Conservation (phyloP, 495 filamentous ascomycete species). For the Pseudomonodictys pantanalensis region DNA sequence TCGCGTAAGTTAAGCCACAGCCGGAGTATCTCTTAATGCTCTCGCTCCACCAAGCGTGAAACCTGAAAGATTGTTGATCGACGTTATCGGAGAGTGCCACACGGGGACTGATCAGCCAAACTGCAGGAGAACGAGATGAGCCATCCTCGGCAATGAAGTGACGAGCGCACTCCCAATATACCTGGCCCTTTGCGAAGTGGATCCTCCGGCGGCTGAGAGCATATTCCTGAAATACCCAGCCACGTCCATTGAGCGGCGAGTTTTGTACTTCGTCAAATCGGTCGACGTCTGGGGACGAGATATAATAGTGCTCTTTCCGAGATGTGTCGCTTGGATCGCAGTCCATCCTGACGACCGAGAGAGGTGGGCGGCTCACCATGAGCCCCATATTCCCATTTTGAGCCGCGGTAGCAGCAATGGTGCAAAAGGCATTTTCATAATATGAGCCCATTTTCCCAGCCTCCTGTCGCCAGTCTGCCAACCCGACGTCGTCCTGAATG, state of each 20-base stretch:
- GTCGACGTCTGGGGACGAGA: not conserved
- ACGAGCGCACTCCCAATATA: constrained; percentile 14
- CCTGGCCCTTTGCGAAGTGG: not conserved
- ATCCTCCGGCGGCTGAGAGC: not conserved
- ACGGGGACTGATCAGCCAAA: not conserved
- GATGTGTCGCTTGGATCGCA: not conserved
- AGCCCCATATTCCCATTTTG: not conserved
- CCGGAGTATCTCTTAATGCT: not conserved
- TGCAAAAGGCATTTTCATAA: not conserved
- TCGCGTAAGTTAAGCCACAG: not conserved
- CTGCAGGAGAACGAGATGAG: not conserved
- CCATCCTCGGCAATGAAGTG: not conserved
- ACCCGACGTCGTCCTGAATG: constrained; percentile 10
- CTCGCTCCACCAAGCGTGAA: not conserved
- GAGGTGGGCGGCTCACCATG: not conserved
- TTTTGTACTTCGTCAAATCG: not conserved
- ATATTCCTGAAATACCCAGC: constrained; percentile 11
- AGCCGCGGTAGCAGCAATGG: not conserved
- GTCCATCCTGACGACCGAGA: not conserved
- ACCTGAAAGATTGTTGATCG: not conserved
- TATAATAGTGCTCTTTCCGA: not conserved
- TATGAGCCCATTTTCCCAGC: not conserved
- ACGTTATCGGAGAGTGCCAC: not conserved
- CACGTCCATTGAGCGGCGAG: not conserved
- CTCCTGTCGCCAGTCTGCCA: constrained; percentile 7